Evolutionary conservation across 176 grass and related monocot species (phyloP).

Genomic region (Typha latifolia): DNA sequence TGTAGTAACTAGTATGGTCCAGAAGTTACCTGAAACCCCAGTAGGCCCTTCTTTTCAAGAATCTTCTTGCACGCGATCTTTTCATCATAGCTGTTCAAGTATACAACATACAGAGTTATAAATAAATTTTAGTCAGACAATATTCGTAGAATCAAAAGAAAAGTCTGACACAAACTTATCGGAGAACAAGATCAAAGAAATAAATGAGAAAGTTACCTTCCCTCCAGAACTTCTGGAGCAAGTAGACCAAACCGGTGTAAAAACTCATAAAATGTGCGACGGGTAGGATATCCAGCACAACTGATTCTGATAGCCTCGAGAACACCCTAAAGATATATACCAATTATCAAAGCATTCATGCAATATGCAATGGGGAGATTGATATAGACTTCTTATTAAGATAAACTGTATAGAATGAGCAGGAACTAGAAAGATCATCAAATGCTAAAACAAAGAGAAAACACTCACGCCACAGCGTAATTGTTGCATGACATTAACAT

Average conservation of each 20-base stretch:
- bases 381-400: neutral
- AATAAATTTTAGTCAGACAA: neutral
- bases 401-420: neutral
- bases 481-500: constrained; percentile 98
- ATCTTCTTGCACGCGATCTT: constrained; percentile 84
- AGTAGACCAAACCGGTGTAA: constrained; percentile 93
- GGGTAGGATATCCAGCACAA: constrained; percentile 96
- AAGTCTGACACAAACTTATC: neutral
- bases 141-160: neutral
- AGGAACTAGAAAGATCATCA: constrained; percentile 1
- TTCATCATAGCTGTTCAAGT: constrained; percentile 68
- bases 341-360: neutral
- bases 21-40: constrained; percentile 77
- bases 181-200: neutral
- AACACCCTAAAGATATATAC: constrained; percentile 61
- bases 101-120: constrained; percentile 13
- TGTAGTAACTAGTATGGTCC: neutral
- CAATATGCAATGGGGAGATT: neutral
- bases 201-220: constrained; percentile 59
- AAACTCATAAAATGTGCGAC: constrained; percentile 97
- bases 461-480: constrained; percentile 97
- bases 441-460: constrained; percentile 8
- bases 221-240: constrained; percentile 74
- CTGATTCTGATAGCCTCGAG: constrained; percentile 99
- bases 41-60: constrained; percentile 84